Evolutionary conservation across 2,329 filamentous ascomycete species (phyloP).

Genomic region (Magnaporthiopsis incrustans): DNA sequence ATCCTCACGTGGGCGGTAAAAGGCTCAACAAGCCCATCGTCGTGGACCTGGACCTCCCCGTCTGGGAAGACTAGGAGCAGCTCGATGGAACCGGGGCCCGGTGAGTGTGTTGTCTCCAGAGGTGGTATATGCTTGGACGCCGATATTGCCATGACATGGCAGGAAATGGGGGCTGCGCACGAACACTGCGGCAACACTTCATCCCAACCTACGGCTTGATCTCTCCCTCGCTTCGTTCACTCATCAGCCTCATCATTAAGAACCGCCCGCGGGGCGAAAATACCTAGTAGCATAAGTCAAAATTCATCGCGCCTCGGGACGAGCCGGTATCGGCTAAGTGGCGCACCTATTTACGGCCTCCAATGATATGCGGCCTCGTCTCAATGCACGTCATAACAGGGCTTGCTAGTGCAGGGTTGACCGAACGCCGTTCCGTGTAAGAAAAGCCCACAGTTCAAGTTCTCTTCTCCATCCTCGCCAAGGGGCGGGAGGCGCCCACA

Average conservation of each 20-base stretch:
- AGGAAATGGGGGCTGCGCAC: neutral
- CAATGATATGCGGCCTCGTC: too few species aligned
- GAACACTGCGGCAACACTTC: neutral
- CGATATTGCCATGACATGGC: neutral
- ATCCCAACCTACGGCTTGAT: too few species aligned
- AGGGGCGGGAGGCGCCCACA: too few species aligned
- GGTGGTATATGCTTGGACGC: neutral
- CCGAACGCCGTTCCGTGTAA: too few species aligned
- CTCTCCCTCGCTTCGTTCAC: too few species aligned
- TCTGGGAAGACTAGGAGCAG: conserved; percentile 31
- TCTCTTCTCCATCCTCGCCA: too few species aligned
- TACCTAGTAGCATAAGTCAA: neutral
- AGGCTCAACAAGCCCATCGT: conserved; percentile 72
- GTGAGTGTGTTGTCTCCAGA: neutral
- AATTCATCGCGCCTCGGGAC: neutral
- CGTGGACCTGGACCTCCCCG: conserved; percentile 69
- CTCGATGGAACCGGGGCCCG: neutral
- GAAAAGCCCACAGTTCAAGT: too few species aligned
- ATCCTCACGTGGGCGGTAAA: conserved; percentile 54
- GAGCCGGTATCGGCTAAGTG: neutral
- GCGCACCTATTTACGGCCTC: too few species aligned
- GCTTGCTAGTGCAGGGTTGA: too few species aligned
- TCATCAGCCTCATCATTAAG: neutral
- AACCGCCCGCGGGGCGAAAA: neutral
- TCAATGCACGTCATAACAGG: too few species aligned